A percentile compares a stretch with the other conserved stretches of the same genome.
Conservation (phyloP, 2,329 filamentous ascomycete species). For the Fusarium anthophilum region DNA sequence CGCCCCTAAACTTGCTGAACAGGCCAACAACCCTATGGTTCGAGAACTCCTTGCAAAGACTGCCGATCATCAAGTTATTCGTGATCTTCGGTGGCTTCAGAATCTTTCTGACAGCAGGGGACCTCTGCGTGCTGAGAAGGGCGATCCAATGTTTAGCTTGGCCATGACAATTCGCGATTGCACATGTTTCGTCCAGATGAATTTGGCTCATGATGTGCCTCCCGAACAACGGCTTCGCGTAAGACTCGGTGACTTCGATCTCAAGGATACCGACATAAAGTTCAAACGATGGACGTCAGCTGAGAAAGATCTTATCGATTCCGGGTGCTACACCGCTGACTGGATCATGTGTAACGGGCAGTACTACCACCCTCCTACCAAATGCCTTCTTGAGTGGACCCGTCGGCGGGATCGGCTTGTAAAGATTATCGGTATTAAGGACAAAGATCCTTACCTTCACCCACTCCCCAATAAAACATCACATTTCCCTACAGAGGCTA, state of each 20-base stretch:
- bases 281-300: slow-evolving; percentile 72
- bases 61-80: slow-evolving; percentile 48
- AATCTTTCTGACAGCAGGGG: slow-evolving; percentile 55
- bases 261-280: slow-evolving; percentile 75
- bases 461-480: slow-evolving; percentile 12
- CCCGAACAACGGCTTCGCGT: slow-evolving; percentile 55
- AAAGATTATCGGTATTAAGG: slow-evolving; percentile 35
- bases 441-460: slow-evolving; percentile 21
- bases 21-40: slow-evolving; percentile 20
- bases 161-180: slow-evolving; percentile 87
- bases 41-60: slow-evolving; percentile 42
- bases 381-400: slow-evolving; percentile 48
- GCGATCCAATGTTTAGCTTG: slow-evolving; percentile 64
- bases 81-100: slow-evolving; percentile 49
- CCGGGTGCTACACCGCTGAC: slow-evolving; percentile 72
- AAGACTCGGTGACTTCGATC: slow-evolving; percentile 79
- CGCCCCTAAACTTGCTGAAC: slow-evolving; percentile 44
- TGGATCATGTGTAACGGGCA: slow-evolving; percentile 48
- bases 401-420: slow-evolving; percentile 27
- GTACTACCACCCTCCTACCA: slow-evolving; percentile 50
- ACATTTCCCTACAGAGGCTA: slow-evolving; percentile 20
- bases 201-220: slow-evolving; percentile 32
- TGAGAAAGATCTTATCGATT: slow-evolving; percentile 70
- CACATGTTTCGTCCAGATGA: slow-evolving; percentile 75
- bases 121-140: slow-evolving; percentile 53